Percentiles rank a stretch among this genome's conserved stretches.
These are phyloP conservation scores for bread wheat (Triticum aestivum) DNA, from an alignment of 176 grass and related monocot species.

Conservation along the genomic window IWGSC_CS_RefSeq_v2.1 NC_057794.1:316093725-316094224, in stretches of 20 bases:
- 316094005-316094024: neutral
- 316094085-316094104: too few species aligned
- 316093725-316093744: neutral
- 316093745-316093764: slow-evolving; percentile 10
- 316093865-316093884: neutral
- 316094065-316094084: neutral
- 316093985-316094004: neutral
- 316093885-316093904: neutral
- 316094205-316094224: neutral
- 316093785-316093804: neutral
- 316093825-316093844: neutral
- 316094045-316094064: neutral
- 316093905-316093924: too few species aligned
- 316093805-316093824: neutral
- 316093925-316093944: neutral
- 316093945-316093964: too few species aligned
- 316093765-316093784: slow-evolving; percentile 9
- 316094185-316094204: neutral
- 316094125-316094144: neutral
- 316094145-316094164: neutral
- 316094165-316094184: neutral
- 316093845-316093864: neutral
- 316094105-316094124: neutral
- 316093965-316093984: neutral
- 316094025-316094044: neutral